Evolutionary conservation across 129 eudicot species (phyloP).

Genomic region (Pseudognaphalium luteoalbum): DNA sequence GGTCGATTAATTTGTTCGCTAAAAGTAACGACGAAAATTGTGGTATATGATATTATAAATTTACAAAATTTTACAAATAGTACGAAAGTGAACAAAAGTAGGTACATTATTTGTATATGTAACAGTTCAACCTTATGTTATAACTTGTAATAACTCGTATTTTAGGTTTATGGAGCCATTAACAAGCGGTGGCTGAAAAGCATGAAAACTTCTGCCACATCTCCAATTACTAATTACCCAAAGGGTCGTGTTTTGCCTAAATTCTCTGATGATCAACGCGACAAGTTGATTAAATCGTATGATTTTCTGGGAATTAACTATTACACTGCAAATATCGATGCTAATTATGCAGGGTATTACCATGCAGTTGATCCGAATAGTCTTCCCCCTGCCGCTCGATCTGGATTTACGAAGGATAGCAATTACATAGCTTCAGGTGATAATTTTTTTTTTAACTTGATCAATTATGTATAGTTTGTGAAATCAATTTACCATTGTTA

Average conservation of each 20-base stretch:
- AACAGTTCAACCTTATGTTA: background rate
- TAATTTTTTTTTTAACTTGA: too few relatives aligned
- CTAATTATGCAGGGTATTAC: background rate
- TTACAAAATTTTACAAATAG: too few relatives aligned
- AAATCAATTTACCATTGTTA: background rate
- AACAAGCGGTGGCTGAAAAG: slow-evolving; percentile 47
- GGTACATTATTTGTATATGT: too few relatives aligned
- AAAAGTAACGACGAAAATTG: background rate
- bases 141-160: background rate
- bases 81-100: too few relatives aligned
- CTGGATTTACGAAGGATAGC: slow-evolving; percentile 28
- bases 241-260: slow-evolving; percentile 7
- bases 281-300: slow-evolving; percentile 45
- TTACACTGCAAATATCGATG: slow-evolving; percentile 44
- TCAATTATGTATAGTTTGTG: too few relatives aligned
- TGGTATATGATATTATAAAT: background rate
- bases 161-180: slow-evolving; percentile 60
- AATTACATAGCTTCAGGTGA: slow-evolving; percentile 24
- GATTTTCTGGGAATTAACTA: slow-evolving; percentile 70
- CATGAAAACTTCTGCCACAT: slow-evolving; percentile 34
- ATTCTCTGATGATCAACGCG: slow-evolving; percentile 21
- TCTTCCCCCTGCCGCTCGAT: background rate
- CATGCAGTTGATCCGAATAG: background rate
- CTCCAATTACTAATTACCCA: slow-evolving; percentile 28
- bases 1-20: background rate